Evolutionary conservation across 2,329 filamentous ascomycete genomes (phyloP), one percentile per base, ranked within the genome.

Genomic region (Botrytis pseudocinerea): DNA sequence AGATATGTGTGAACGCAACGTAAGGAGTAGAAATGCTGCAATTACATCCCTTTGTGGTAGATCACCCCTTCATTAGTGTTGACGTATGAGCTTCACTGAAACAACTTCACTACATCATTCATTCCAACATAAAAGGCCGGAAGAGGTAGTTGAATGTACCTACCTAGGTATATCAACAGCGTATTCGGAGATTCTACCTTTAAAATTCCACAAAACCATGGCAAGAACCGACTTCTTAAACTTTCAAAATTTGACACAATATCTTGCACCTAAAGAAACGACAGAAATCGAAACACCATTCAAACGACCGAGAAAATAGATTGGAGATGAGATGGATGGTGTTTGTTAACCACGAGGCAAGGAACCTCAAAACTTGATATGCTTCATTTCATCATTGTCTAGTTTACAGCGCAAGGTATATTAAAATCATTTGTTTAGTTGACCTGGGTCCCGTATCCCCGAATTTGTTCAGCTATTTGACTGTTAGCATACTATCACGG

Each of bases 391-490:
- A 76, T 77, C 73, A 71, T 76, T 73, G 72, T 77, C 77, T 80
- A 79, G 75, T 79, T 77, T 80, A 79, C 78, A 80, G 61, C 71
- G 70, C 65, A 75, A 70, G 62, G 69, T 70, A 60, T 72, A 69
- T 68, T 68, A 38, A 38, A 60, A 68, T 63, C 28, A 62, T 63
- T 59, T n/a, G 32, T 73, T 79, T 80, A 88, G 78, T 85, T 84
- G 74, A 85, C 83, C 87, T 98, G 95, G 40, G 95, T 97, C 75
- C 96, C 96, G 82, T 99, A 99, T 62, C 96, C 96, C 83, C 90
- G 92, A 83, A 99, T 98, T 79, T 91, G 89, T 82, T 98, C 95
- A 38, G 96, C 96, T 85, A 76, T 79, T 46, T 38, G 44, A 71
- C n/a, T 51, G 70, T 79, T 76, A 78, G 78, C 71, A 64, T 57